A percentile compares a stretch with the other conserved stretches of the same genome.
Evolutionary conservation across 2,329 filamentous ascomycete species (phyloP).

Genomic region (Cordyceps tenuipes): DNA sequence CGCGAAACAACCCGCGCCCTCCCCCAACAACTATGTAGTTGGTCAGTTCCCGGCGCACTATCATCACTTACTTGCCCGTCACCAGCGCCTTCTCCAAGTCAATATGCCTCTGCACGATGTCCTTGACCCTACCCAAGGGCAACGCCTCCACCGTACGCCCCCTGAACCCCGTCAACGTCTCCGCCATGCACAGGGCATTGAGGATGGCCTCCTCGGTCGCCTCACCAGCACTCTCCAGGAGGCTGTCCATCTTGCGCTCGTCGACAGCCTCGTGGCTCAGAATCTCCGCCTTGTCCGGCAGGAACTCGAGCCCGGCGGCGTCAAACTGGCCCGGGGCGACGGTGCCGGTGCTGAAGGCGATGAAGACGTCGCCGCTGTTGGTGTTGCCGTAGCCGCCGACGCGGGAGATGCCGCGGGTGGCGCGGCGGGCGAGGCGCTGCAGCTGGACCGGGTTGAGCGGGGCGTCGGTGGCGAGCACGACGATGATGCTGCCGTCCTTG

Average conservation of each 20-base stretch:
- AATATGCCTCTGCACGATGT: slow-evolving; percentile 31
- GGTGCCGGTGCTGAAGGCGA: slow-evolving; percentile 53
- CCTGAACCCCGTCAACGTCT: slow-evolving; percentile 43
- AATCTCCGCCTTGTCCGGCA: slow-evolving; percentile 28
- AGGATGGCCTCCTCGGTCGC: slow-evolving; percentile 54
- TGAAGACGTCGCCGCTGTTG: slow-evolving; percentile 52
- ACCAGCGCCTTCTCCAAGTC: slow-evolving; percentile 20
- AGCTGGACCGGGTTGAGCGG: slow-evolving; percentile 48
- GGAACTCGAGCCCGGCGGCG: slow-evolving; percentile 15
- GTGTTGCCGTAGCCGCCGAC: slow-evolving; percentile 51
- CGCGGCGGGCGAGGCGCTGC: slow-evolving; percentile 46
- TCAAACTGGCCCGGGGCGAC: slow-evolving; percentile 28
- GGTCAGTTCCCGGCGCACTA: no score
- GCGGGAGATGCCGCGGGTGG: slow-evolving; percentile 47
- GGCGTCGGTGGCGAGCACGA: slow-evolving; percentile 50
- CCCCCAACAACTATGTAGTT: neutral
- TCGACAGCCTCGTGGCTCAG: slow-evolving; percentile 38
- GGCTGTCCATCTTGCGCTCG: slow-evolving; percentile 47
- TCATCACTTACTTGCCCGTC: neutral
- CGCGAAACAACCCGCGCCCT: neutral
- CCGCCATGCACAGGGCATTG: slow-evolving; percentile 50
- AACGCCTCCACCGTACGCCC: slow-evolving; percentile 38
- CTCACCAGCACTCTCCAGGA: slow-evolving; percentile 51
- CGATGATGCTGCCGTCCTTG: slow-evolving; percentile 53
- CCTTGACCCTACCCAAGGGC: slow-evolving; percentile 34